Evolutionary conservation across 2,329 filamentous ascomycete genomes (phyloP).

Genomic region (Aspergillus pseudoglaucus): DNA sequence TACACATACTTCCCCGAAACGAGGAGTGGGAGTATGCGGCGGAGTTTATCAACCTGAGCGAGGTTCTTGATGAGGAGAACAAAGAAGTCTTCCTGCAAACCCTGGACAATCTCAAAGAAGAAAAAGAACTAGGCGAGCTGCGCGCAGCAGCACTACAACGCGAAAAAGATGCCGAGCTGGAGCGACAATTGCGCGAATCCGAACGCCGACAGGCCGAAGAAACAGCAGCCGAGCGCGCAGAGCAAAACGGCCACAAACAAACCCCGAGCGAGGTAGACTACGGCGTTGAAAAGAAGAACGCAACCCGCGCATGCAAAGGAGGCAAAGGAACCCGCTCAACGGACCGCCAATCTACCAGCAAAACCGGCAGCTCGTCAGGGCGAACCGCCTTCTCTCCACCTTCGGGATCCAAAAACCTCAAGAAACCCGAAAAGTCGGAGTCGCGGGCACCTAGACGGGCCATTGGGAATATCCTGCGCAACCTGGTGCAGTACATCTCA

Average conservation of each 20-base stretch:
- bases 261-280: slow-evolving; percentile 63
- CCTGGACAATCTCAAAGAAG: slow-evolving; percentile 74
- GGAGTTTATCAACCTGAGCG: slow-evolving; percentile 80
- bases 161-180: slow-evolving; percentile 51
- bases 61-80: slow-evolving; percentile 85
- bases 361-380: slow-evolving; percentile 18
- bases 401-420: slow-evolving; percentile 27
- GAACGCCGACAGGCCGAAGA: slow-evolving; percentile 36
- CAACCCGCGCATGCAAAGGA: slow-evolving; percentile 26
- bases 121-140: slow-evolving; percentile 66
- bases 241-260: slow-evolving; percentile 39
- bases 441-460: slow-evolving; percentile 31
- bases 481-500: slow-evolving; percentile 45
- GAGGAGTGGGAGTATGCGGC: slow-evolving; percentile 93
- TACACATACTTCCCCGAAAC: slow-evolving; percentile 90
- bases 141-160: slow-evolving; percentile 57
- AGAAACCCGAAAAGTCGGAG: slow-evolving; percentile 32
- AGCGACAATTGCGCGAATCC: slow-evolving; percentile 40
- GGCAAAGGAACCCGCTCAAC: slow-evolving; percentile 18
- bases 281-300: slow-evolving; percentile 55
- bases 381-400: slow-evolving; percentile 28
- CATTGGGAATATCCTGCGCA: slow-evolving; percentile 42
- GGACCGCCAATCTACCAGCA: slow-evolving; percentile 20
- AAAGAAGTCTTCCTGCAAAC: slow-evolving; percentile 84
- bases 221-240: slow-evolving; percentile 30